Evolutionary conservation across 2,329 filamentous ascomycete genomes (phyloP).

Genomic region (Canariomyces notabilis): DNA sequence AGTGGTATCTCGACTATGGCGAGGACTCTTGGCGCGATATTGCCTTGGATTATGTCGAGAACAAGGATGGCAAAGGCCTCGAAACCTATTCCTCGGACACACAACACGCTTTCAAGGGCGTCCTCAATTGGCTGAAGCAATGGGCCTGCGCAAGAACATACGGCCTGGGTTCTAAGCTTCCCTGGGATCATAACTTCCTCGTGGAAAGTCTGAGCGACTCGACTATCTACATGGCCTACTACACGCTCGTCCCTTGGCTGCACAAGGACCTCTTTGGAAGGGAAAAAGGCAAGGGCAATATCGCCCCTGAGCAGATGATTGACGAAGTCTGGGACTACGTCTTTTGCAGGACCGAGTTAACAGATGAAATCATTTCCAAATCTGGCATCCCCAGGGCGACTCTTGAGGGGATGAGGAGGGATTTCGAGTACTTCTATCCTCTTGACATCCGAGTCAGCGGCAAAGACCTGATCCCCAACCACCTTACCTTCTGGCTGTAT

Average conservation of each 20-base stretch:
- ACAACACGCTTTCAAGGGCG: slow-evolving; percentile 75
- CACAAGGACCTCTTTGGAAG: slow-evolving; percentile 85
- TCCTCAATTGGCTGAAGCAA: slow-evolving; percentile 86
- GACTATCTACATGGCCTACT: slow-evolving; percentile 87
- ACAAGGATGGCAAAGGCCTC: slow-evolving; percentile 60
- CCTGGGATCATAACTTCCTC: slow-evolving; percentile 86
- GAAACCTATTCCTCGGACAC: slow-evolving; percentile 78
- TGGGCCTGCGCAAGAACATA: slow-evolving; percentile 94
- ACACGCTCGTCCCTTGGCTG: slow-evolving; percentile 60
- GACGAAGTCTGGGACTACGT: slow-evolving; percentile 97
- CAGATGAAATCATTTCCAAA: slow-evolving; percentile 57
- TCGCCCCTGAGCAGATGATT: slow-evolving; percentile 80
- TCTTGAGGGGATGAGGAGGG: slow-evolving; percentile 75
- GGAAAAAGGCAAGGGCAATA: slow-evolving; percentile 60
- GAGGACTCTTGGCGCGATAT: slow-evolving; percentile 79
- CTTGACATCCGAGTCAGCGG: slow-evolving; percentile 82
- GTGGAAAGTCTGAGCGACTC: slow-evolving; percentile 91
- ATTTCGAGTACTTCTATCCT: slow-evolving; percentile 97
- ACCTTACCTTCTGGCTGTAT: slow-evolving; percentile 94
- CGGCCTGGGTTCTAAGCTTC: slow-evolving; percentile 87
- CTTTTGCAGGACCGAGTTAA: slow-evolving; percentile 70
- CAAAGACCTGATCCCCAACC: slow-evolving; percentile 90
- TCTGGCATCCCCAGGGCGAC: slow-evolving; percentile 69
- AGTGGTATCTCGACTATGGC: slow-evolving; percentile 98
- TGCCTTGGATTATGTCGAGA: slow-evolving; percentile 67